Conservation (phyloP, 2,329 filamentous ascomycete species). For the Monilinia fructigena region DNA sequence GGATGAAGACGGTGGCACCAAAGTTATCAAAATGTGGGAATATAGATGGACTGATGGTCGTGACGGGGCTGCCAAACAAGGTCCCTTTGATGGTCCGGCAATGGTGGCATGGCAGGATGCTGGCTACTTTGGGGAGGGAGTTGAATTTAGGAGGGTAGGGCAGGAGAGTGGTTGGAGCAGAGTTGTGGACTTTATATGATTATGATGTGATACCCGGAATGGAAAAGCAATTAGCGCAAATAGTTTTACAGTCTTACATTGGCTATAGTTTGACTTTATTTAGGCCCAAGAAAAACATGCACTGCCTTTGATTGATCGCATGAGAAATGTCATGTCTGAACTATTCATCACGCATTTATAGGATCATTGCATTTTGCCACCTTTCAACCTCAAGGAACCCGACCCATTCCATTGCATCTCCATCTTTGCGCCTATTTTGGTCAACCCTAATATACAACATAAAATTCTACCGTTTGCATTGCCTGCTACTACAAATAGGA, state of each 20-base stretch:
- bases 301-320: background rate
- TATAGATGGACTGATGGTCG: constrained; percentile 89
- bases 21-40: constrained; percentile 66
- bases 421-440: constrained; percentile 19
- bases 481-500: constrained; percentile 19
- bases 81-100: constrained; percentile 78
- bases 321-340: background rate
- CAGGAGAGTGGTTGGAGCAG: constrained; percentile 46
- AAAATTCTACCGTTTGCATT: constrained; percentile 14
- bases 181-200: constrained; percentile 40
- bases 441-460: constrained; percentile 24
- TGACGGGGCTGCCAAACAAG: constrained; percentile 75
- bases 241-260: background rate
- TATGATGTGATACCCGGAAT: constrained; percentile 20
- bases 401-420: constrained; percentile 3
- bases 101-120: constrained; percentile 92
- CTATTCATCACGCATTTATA: background rate
- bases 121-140: constrained; percentile 88
- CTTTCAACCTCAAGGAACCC: background rate
- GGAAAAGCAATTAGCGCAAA: background rate
- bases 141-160: constrained; percentile 69
- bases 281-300: background rate
- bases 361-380: background rate
- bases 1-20: constrained; percentile 32
- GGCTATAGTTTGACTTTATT: background rate